These are phyloP conservation scores for Quercus cerris DNA, from an alignment of 306 rosid species.

Conservation along the genomic window DNA sequence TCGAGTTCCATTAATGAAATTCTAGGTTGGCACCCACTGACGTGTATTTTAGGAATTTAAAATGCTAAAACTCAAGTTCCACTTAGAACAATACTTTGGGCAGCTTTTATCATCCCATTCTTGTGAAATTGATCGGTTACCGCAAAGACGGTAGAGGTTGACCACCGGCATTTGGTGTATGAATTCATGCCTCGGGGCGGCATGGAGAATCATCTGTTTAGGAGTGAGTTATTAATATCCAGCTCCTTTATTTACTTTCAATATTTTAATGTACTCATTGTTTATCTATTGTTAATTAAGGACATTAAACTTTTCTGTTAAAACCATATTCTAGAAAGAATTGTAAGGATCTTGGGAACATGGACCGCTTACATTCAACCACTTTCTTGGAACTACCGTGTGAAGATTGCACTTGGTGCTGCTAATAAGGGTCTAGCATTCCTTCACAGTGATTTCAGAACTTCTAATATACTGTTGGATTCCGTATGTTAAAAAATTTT, in stretches of 20 bases:
- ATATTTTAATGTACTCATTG: neutral
- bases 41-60: too few relatives aligned
- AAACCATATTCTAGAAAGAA: neutral
- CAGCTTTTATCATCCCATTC: conserved; percentile 85
- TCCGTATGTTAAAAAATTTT: conserved; percentile 40
- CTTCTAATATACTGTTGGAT: conserved; percentile 78
- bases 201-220: conserved; percentile 89
- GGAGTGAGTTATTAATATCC: conserved; percentile 60
- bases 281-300: neutral
- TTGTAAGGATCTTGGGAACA: conserved; percentile 27
- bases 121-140: conserved; percentile 81
- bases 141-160: conserved; percentile 71
- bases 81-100: conserved; percentile 47
- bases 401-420: conserved; percentile 85
- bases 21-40: too few relatives aligned
- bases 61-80: too few relatives aligned
- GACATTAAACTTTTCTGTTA: neutral
- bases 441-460: conserved; percentile 88
- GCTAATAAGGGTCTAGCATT: conserved; percentile 81
- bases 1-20: too few relatives aligned
- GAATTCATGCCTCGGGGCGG: conserved; percentile 85
- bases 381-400: conserved; percentile 75
- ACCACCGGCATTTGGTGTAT: conserved; percentile 81
- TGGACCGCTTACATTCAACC: conserved; percentile 89
- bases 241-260: neutral